A percentile compares a stretch with the other conserved stretches of the same genome.
phyloP scores from a whole-genome alignment of 148 eudicot species.

The Camellia lanceoleosa region DNA sequence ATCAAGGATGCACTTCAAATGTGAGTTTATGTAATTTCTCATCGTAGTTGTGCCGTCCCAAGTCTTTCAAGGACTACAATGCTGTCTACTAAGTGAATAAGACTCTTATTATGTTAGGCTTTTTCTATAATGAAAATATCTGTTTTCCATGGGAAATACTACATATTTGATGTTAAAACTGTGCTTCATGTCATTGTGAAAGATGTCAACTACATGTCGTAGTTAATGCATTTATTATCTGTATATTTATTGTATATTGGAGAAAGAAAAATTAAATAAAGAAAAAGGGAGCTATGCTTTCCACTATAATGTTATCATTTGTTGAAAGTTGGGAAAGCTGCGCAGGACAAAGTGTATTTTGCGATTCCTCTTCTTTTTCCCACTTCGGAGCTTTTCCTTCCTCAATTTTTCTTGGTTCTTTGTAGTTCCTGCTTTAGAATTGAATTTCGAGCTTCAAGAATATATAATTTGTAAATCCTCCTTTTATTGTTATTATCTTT shows the following conservation, averaged over 20 bases:
- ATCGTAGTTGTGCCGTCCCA: background rate
- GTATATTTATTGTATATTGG: background rate
- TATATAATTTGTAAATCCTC: background rate
- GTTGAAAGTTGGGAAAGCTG: background rate
- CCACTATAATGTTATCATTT: background rate
- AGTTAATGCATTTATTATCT: background rate
- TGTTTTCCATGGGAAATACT: background rate
- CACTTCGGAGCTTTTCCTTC: background rate
- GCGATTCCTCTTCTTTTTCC: background rate
- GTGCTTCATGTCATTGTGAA: background rate
- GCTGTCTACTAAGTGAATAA: background rate
- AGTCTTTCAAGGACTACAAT: conserved; percentile 2
- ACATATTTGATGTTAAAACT: background rate
- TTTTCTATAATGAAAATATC: background rate
- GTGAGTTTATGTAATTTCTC: conserved; percentile 32
- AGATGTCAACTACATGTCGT: background rate
- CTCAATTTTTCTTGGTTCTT: background rate
- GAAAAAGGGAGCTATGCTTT: background rate
- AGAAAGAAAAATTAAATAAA: background rate
- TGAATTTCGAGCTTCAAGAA: background rate
- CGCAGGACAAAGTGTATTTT: background rate
- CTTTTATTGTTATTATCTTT: background rate
- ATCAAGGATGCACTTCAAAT: conserved; percentile 24
- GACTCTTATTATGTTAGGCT: background rate
- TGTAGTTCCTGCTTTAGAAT: background rate